phyloP scores from a whole-genome alignment of 2,329 filamentous ascomycete genomes.

The Dactylellina haptotyla region DNA sequence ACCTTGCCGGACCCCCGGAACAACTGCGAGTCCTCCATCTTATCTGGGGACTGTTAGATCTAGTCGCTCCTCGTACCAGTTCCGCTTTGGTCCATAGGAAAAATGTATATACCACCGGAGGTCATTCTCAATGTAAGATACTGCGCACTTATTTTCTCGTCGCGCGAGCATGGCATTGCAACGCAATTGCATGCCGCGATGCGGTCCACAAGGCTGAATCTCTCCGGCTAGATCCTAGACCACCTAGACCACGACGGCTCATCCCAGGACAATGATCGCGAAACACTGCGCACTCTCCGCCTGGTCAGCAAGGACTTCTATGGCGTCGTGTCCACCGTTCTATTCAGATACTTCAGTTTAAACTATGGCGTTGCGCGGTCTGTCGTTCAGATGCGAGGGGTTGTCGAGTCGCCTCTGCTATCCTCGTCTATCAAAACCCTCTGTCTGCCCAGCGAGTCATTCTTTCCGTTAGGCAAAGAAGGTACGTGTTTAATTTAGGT shows the following conservation, averaged over 20 bases:
- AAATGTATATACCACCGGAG: constrained; percentile 37
- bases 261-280: constrained; percentile 22
- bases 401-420: constrained; percentile 3
- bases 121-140: constrained; percentile 38
- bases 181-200: not conserved
- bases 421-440: constrained; percentile 4
- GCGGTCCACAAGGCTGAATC: not conserved
- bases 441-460: constrained; percentile 37
- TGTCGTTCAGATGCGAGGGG: constrained; percentile 16
- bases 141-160: no score
- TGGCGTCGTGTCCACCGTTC: not conserved
- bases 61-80: not conserved
- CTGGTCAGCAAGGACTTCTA: constrained; percentile 25
- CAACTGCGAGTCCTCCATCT: no score
- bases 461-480: constrained; percentile 41
- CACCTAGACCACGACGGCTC: constrained; percentile 12
- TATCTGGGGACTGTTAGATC: no score
- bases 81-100: not conserved
- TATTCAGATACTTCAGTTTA: constrained; percentile 28
- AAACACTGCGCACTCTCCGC: constrained; percentile 11
- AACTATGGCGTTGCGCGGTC: constrained; percentile 35
- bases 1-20: no score
- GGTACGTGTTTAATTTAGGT: no score
- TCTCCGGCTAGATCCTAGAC: constrained; percentile 27
- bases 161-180: not conserved